These are phyloP conservation scores for Ormosia semicastrata DNA, from an alignment of 306 rosid species.

Conservation along the genomic window DNA sequence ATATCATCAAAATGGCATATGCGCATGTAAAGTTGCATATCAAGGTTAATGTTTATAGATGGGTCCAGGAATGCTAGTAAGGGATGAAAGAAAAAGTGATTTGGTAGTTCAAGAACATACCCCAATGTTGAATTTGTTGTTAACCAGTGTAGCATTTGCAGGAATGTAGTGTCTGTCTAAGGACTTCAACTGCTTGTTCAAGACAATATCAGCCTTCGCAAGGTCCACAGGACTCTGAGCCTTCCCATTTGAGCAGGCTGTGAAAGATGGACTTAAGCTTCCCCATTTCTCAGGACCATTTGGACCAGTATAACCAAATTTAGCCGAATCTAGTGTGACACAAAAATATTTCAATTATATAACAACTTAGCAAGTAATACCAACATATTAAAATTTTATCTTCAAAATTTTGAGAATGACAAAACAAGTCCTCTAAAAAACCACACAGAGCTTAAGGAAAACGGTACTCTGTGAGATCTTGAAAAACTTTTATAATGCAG, in stretches of 20 bases:
- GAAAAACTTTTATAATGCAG: not conserved
- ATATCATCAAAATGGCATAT: not conserved
- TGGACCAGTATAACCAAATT: slow-evolving; percentile 55
- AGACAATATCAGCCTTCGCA: not conserved
- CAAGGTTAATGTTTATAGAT: no score
- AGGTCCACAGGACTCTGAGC: slow-evolving; percentile 57
- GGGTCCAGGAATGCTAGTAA: no score
- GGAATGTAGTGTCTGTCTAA: slow-evolving; percentile 43
- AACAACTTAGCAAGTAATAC: not conserved
- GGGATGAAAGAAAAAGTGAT: not conserved
- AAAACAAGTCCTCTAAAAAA: not conserved
- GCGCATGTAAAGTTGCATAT: not conserved
- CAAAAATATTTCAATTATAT: not conserved
- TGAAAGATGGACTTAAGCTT: slow-evolving; percentile 48
- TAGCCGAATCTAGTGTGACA: not conserved
- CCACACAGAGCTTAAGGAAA: no score
- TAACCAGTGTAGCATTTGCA: slow-evolving; percentile 58
- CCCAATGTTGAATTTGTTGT: slow-evolving; percentile 74
- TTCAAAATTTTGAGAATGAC: not conserved
- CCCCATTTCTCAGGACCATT: slow-evolving; percentile 79
- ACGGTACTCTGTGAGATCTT: not conserved
- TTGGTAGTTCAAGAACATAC: slow-evolving; percentile 39
- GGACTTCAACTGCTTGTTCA: slow-evolving; percentile 29
- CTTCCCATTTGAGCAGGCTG: slow-evolving; percentile 38
- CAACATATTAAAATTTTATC: not conserved